These are phyloP conservation scores for Fusarium xylarioides DNA, from an alignment of 2,329 filamentous ascomycete species.

Conservation along the genomic window DNA sequence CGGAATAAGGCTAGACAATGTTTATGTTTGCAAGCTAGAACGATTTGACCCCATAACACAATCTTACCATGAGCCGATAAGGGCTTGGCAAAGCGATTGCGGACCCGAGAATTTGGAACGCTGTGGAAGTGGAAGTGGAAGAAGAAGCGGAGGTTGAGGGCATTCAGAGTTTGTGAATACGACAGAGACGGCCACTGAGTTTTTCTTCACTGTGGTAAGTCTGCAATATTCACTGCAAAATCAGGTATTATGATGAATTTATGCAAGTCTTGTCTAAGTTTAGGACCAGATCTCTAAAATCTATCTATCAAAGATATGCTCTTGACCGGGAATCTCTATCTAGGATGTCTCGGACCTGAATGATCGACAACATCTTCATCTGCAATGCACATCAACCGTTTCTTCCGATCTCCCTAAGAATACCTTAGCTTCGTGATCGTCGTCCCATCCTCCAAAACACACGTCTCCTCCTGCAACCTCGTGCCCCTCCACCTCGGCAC, in stretches of 20 bases:
- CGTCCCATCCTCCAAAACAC: constrained; percentile 72
- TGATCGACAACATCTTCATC: not conserved
- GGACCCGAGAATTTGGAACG: not conserved
- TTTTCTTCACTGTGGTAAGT: too few relatives aligned
- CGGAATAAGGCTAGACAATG: constrained; percentile 4
- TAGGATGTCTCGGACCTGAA: not conserved
- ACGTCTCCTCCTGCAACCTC: constrained; percentile 67
- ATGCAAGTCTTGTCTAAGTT: not conserved
- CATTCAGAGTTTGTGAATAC: not conserved
- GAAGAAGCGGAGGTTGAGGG: not conserved
- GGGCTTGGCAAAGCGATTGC: not conserved
- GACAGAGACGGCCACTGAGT: not conserved
- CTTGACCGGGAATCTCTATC: not conserved
- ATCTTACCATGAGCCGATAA: constrained; percentile 2
- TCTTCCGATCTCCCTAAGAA: not conserved
- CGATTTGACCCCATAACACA: constrained; percentile 15
- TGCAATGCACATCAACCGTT: not conserved
- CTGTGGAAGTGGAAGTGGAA: not conserved
- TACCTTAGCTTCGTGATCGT: constrained; percentile 66
- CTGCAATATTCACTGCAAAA: too few relatives aligned
- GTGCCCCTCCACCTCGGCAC: constrained; percentile 69
- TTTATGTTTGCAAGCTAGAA: not conserved
- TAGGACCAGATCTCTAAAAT: not conserved
- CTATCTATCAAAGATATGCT: not conserved
- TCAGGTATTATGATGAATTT: too few relatives aligned